Conservation (phyloP, 139 green algal species). For the Tetraselmis chui region DNA sequence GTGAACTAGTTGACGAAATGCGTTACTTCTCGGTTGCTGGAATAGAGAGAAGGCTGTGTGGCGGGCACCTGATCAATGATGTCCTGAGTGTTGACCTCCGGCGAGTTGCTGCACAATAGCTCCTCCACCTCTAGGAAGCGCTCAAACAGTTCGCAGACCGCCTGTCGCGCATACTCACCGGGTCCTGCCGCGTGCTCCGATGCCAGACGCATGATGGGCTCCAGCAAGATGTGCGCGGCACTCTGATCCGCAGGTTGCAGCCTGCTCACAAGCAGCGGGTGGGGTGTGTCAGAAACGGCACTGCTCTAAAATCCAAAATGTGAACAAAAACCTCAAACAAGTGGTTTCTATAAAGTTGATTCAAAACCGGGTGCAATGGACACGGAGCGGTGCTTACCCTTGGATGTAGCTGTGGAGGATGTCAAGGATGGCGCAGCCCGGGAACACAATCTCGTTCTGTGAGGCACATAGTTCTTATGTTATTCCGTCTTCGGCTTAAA, state of each 20-base stretch:
- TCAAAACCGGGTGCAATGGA: too few relatives aligned
- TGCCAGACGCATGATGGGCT: constrained; percentile 9
- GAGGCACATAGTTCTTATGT: too few relatives aligned
- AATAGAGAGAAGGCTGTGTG: neutral
- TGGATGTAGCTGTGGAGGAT: neutral
- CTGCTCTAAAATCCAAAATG: too few relatives aligned
- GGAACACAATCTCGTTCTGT: neutral
- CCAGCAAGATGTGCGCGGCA: neutral
- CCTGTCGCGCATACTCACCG: neutral
- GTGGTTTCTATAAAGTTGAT: too few relatives aligned
- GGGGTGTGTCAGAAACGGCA: neutral
- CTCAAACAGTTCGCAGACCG: constrained; percentile 15
- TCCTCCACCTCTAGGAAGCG: constrained; percentile 19
- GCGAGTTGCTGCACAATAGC: neutral
- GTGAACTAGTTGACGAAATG: too few relatives aligned
- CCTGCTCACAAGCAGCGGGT: neutral
- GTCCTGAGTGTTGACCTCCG: neutral
- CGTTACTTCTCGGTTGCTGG: too few relatives aligned
- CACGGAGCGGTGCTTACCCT: neutral
- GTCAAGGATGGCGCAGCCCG: neutral
- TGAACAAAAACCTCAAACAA: too few relatives aligned
- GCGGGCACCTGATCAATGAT: constrained; percentile 10
- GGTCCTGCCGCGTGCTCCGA: constrained; percentile 4
- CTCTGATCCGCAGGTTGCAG: neutral
- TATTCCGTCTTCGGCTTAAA: too few relatives aligned